Percentiles rank a stretch among this genome's conserved stretches.
phyloP scores from a whole-genome alignment of 768 basidiomycete species.

The Pleurotus platypus region DNA sequence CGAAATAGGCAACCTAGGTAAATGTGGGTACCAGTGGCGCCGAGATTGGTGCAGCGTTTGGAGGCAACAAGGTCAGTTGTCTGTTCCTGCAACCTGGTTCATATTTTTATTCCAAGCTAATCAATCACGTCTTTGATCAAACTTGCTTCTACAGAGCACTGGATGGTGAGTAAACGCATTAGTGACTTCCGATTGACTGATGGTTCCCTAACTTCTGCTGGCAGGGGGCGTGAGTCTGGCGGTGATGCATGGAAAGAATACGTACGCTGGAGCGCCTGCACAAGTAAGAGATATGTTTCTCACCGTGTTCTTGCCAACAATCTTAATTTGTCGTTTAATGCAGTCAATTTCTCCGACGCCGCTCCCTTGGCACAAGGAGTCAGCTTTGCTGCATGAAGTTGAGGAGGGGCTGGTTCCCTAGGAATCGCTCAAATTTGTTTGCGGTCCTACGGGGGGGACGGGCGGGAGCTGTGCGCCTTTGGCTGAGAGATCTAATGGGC shows the following conservation, averaged over 20 bases:
- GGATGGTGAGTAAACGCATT: slow-evolving; percentile 59
- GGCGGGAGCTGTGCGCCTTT: background rate
- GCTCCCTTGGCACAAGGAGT: slow-evolving; percentile 94
- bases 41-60: slow-evolving; percentile 80
- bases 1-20: slow-evolving; percentile 29
- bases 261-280: slow-evolving; percentile 88
- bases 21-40: slow-evolving; percentile 61
- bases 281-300: slow-evolving; percentile 37
- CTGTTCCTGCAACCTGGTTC: slow-evolving; percentile 7
- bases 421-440: background rate
- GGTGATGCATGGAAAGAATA: slow-evolving; percentile 99
- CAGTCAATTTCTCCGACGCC: slow-evolving; percentile 86
- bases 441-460: background rate
- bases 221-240: slow-evolving; percentile 92
- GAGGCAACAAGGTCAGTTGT: slow-evolving; percentile 80
- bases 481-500: background rate
- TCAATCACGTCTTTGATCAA: slow-evolving; percentile 15
- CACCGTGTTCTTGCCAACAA: background rate
- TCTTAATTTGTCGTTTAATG: slow-evolving; percentile 5
- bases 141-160: slow-evolving; percentile 53
- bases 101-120: slow-evolving; percentile 11
- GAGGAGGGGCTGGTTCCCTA: background rate
- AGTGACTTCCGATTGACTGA: background rate
- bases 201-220: slow-evolving; percentile 13
- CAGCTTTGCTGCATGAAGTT: slow-evolving; percentile 56